Percentiles rank a stretch among this genome's conserved stretches.
phyloP scores from a whole-genome alignment of 768 basidiomycete genomes.

The Xerocomellus amylosporus region DNA sequence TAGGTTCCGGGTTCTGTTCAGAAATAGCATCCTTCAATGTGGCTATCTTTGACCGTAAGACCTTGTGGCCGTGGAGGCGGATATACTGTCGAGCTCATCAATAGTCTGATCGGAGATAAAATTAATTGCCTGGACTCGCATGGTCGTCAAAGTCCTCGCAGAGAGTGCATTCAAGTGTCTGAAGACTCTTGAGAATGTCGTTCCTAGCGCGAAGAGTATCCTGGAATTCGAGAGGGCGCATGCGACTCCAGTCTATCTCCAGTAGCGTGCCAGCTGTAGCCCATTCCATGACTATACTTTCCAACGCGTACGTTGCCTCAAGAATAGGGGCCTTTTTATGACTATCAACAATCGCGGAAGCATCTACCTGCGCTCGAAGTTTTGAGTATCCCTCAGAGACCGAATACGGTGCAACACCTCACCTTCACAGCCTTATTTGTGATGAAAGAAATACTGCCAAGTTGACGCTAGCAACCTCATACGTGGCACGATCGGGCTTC shows the following conservation, averaged over 20 bases:
- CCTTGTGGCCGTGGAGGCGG: conserved; percentile 69
- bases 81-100: conserved; percentile 55
- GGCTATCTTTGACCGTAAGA: conserved; percentile 71
- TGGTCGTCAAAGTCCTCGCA: conserved; percentile 74
- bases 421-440: conserved; percentile 75
- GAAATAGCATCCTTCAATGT: conserved; percentile 82
- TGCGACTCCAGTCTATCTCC: conserved; percentile 83
- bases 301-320: conserved; percentile 51
- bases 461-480: conserved; percentile 65
- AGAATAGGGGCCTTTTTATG: conserved; percentile 62
- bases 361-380: conserved; percentile 57
- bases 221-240: conserved; percentile 89
- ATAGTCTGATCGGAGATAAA: conserved; percentile 1
- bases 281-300: conserved; percentile 58
- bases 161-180: conserved; percentile 45
- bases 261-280: conserved; percentile 42
- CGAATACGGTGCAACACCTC: conserved; percentile 46
- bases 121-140: conserved; percentile 45
- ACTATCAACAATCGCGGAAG: conserved; percentile 62
- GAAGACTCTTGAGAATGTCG: conserved; percentile 43
- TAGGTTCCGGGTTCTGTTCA: conserved; percentile 93
- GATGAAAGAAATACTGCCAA: conserved; percentile 72
- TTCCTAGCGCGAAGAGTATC: conserved; percentile 67
- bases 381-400: background rate
- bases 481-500: conserved; percentile 50